Base-by-base conservation (phyloP, 148 eudicot genomes). In the Rhododendron kiyosumense region DNA sequence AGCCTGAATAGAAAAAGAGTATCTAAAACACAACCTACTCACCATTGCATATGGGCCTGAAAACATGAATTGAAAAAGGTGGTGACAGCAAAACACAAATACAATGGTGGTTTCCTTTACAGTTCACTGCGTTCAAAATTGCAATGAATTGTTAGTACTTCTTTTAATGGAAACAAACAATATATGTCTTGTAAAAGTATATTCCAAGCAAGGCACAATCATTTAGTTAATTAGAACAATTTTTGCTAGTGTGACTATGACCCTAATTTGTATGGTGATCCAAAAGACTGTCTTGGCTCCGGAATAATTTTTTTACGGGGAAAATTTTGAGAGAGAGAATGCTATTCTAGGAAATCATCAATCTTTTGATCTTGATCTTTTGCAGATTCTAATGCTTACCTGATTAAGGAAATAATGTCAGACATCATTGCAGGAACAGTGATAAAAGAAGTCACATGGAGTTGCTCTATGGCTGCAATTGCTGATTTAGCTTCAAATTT, bases 371-470 rank as follows among this genome's bases (percentile, higher is more conserved):
- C 26, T 71, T 5, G 7, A 11, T 54, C n/a, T 18, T 4, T 11
- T 22, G 79, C 5, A 46, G 57, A n/a, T 17, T 11, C 3, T 24
- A 54, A 14, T 2, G 28, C 28, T 54, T 92, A 94, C 99, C 96
- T 93, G 86, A 91, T 84, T 79, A 86, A 38, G 80, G 98, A 90
- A 48, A 95, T 82, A 74, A 97, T 85, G 87, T 96, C 98, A 87
- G 94, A 90, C 94, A 97, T 93, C 76, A 97, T 97, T 69, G 98
- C 73, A 10, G 99, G 99, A 46, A 97, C 99, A 69, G 95, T 93
- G 84, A 95, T 95, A 8, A 95, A 84, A 65, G 99, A 95, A 79
- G 98, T 94, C 78, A 97, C 96, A 14, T 71, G 75, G 63, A 91
- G 83, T 65, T 92, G 82, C 52, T 89, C 92, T 48, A 95, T 95